Percentiles rank a stretch among this genome's conserved stretches.
phyloP scores from a whole-genome alignment of 148 eudicot genomes.

The Mesembryanthemum crystallinum region DNA sequence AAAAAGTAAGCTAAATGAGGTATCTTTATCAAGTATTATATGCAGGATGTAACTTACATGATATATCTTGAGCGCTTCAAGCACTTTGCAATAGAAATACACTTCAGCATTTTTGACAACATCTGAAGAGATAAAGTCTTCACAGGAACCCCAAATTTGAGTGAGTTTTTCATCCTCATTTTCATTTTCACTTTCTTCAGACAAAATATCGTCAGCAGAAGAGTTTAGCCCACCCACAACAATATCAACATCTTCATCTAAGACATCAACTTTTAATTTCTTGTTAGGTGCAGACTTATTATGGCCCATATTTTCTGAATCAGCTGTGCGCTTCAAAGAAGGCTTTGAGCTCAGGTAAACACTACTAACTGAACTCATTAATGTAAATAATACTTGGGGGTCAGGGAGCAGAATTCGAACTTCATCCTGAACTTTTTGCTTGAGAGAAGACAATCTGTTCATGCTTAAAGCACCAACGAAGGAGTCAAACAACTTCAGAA shows the following conservation, averaged over 20 bases:
- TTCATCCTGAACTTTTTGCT: constrained; percentile 65
- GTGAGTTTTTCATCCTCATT: constrained; percentile 29
- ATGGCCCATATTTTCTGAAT: constrained; percentile 29
- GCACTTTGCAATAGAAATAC: constrained; percentile 63
- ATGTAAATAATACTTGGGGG: constrained; percentile 75
- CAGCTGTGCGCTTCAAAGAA: constrained; percentile 50
- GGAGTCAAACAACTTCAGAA: constrained; percentile 54
- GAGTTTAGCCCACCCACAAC: constrained; percentile 64
- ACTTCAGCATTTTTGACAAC: constrained; percentile 43
- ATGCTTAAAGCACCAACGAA: constrained; percentile 45
- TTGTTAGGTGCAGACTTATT: constrained; percentile 31
- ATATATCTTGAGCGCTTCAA: constrained; percentile 66
- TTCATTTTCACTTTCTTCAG: constrained; percentile 31
- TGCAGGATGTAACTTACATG: constrained; percentile 51
- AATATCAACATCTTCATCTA: constrained; percentile 60
- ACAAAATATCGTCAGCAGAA: constrained; percentile 28
- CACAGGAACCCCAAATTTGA: constrained; percentile 60
- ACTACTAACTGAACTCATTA: constrained; percentile 56
- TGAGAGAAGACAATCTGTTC: constrained; percentile 48
- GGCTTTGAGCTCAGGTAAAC: constrained; percentile 39
- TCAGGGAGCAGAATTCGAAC: constrained; percentile 77
- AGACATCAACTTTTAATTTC: constrained; percentile 40
- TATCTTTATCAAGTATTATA: constrained; percentile 3
- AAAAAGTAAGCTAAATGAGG: background rate
- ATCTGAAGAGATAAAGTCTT: constrained; percentile 26